Percentiles rank a stretch among this genome's conserved stretches.
These are phyloP conservation scores for Aspergillus neotritici DNA, from an alignment of 2,329 filamentous ascomycete species.

Conservation along the genomic window DNA sequence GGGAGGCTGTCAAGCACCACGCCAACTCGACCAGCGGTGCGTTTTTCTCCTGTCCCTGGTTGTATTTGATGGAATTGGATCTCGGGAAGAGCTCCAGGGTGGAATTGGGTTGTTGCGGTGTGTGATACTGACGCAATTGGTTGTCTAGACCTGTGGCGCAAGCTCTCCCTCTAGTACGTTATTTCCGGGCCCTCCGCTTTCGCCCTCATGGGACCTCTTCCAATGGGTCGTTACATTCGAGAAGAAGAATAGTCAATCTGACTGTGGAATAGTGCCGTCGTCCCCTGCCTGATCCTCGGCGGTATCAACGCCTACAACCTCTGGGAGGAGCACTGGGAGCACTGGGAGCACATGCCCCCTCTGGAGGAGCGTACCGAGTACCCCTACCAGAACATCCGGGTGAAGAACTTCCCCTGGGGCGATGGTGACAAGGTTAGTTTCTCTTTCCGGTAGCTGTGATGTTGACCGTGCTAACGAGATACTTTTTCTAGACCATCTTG, in stretches of 20 bases:
- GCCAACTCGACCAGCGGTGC: slow-evolving; percentile 76
- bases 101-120: background rate
- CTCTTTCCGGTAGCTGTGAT: background rate
- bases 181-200: slow-evolving; percentile 6
- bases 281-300: slow-evolving; percentile 67
- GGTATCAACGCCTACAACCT: slow-evolving; percentile 79
- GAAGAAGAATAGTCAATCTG: slow-evolving; percentile 7
- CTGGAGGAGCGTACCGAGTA: slow-evolving; percentile 90
- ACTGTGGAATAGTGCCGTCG: slow-evolving; percentile 56
- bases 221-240: background rate
- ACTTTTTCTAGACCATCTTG: slow-evolving; percentile 55
- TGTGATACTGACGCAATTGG: slow-evolving; percentile 21
- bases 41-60: slow-evolving; percentile 30
- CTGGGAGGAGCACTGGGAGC: slow-evolving; percentile 96
- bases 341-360: slow-evolving; percentile 78
- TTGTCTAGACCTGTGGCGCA: slow-evolving; percentile 78
- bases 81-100: background rate
- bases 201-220: background rate
- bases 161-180: slow-evolving; percentile 90
- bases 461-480: slow-evolving; percentile 5
- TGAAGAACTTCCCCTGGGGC: slow-evolving; percentile 93
- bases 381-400: slow-evolving; percentile 94
- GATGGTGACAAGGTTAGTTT: slow-evolving; percentile 82
- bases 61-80: slow-evolving; percentile 5
- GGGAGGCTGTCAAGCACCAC: slow-evolving; percentile 84